These are phyloP conservation scores for Sarcomyxa edulis DNA, from an alignment of 768 basidiomycete species.

Conservation along the genomic window DNA sequence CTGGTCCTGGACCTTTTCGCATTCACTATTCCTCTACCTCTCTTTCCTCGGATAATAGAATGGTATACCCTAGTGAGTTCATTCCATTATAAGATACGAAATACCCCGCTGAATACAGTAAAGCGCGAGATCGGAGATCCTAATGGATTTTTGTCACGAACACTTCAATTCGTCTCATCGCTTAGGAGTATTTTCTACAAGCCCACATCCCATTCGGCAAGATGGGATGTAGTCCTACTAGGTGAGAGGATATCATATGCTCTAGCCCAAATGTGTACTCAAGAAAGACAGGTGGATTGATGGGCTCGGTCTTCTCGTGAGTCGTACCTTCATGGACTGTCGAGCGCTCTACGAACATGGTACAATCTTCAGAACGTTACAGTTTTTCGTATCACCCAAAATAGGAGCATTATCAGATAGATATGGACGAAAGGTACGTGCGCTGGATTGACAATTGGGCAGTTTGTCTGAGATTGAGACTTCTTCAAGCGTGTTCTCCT, in stretches of 20 bases:
- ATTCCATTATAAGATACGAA: constrained; percentile 1
- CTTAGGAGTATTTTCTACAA: constrained; percentile 64
- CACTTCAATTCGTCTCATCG: constrained; percentile 60
- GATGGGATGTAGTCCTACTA: constrained; percentile 95
- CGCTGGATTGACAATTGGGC: too few species aligned
- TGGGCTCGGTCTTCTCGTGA: constrained; percentile 92
- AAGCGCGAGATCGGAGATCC: constrained; percentile 72
- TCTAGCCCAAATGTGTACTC: not conserved
- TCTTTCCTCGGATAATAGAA: constrained; percentile 96
- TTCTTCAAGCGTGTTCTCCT: constrained; percentile 77
- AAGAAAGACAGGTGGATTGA: constrained; percentile 59
- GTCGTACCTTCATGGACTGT: constrained; percentile 23
- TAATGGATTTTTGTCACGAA: constrained; percentile 66
- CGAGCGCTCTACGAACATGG: too few species aligned
- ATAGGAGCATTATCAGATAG: constrained; percentile 85
- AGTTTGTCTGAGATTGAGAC: too few species aligned
- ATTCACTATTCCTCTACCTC: constrained; percentile 92
- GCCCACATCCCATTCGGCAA: constrained; percentile 52
- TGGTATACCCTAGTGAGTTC: constrained; percentile 73
- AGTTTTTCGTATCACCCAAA: constrained; percentile 77
- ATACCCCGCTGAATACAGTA: constrained; percentile 1
- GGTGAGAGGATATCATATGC: constrained; percentile 35
- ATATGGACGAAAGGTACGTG: too few species aligned
- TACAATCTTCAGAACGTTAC: constrained; percentile 54
- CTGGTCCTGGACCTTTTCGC: constrained; percentile 87